Base-by-base conservation (phyloP, 2,329 filamentous ascomycete species). In the Fusarium coffeatum region DNA sequence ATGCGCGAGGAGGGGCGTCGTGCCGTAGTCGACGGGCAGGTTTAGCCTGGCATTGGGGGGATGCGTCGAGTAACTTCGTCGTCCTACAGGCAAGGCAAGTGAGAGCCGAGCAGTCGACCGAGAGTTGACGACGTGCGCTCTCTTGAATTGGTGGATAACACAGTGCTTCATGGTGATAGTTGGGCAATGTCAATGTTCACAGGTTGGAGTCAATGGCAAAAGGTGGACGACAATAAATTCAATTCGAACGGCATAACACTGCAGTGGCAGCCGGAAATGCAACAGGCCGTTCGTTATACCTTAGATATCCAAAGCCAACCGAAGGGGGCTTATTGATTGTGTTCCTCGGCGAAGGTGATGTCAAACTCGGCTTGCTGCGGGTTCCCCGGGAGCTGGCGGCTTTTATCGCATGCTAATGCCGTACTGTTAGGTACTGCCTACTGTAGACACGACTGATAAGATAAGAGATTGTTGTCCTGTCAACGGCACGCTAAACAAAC, bases 1-100 rank as follows among this genome's bases (percentile, higher is more conserved):
- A 78, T 98, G 96, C 61, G 93, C 88, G 28, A 99, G 87, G 42
- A 98, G 83, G 16, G 93, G 87, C 3, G 92, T 97, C 18, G 91
- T 90, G 66, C 90, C 88, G 82, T 96, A 99, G 83, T 98, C 94
- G 73, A 93, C 89, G 9, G 94, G 93, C 49, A 93, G 82, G 80
- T 99, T 99, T 58, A 99, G 88, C 71, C 83, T 86, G 55, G 89
- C 88, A 61, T 87, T 87, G 27, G 87, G 84, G 32, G 86, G 86
- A 60, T 87, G 85, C 51, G 86, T 86, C 59, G 87, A 89, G 77
- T 89, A 89, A 67, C 71, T 77, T 41, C 77, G 71, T 61, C 72
- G 59, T 42, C 61, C 47, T 66, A 49, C 30, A 30, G 60, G 41
- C 20, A 73, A 60, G 30, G 66, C 64, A 56, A 72, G 59, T 30